These are phyloP conservation scores for Komagataea norvegica DNA, from an alignment of 1,139 yeast genomes.

Conservation along the genomic window DNA sequence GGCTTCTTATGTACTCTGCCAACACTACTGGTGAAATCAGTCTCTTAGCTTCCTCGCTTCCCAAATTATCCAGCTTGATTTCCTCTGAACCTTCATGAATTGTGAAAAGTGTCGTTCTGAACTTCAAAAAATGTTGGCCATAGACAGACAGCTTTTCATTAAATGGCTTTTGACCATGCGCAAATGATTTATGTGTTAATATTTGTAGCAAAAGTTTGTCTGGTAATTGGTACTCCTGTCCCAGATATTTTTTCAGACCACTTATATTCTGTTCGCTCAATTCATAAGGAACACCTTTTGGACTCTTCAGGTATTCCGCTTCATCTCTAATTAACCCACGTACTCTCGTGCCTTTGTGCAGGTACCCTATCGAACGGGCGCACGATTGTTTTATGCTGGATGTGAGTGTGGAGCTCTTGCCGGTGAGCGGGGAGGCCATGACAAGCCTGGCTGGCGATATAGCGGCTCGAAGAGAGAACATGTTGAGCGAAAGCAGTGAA, in stretches of 20 bases:
- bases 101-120: slow-evolving; percentile 38
- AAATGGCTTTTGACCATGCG: slow-evolving; percentile 83
- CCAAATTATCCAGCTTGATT: slow-evolving; percentile 49
- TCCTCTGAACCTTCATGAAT: slow-evolving; percentile 12
- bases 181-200: slow-evolving; percentile 89
- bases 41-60: slow-evolving; percentile 48
- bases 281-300: slow-evolving; percentile 59
- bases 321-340: slow-evolving; percentile 77
- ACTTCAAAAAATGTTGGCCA: slow-evolving; percentile 71
- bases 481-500: too few relatives aligned
- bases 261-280: slow-evolving; percentile 44
- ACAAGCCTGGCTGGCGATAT: background rate
- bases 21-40: slow-evolving; percentile 46
- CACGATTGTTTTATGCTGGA: background rate
- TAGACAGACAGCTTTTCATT: slow-evolving; percentile 77
- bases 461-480: slow-evolving; percentile 5
- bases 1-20: slow-evolving; percentile 48
- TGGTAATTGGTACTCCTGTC: slow-evolving; percentile 42
- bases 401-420: too few relatives aligned
- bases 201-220: slow-evolving; percentile 58
- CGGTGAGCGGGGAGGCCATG: background rate
- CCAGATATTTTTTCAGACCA: slow-evolving; percentile 46
- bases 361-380: slow-evolving; percentile 26
- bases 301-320: slow-evolving; percentile 50
- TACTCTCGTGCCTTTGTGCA: slow-evolving; percentile 57